Conservation (phyloP, 306 rosid genomes). For the Neltuma alba region DNA sequence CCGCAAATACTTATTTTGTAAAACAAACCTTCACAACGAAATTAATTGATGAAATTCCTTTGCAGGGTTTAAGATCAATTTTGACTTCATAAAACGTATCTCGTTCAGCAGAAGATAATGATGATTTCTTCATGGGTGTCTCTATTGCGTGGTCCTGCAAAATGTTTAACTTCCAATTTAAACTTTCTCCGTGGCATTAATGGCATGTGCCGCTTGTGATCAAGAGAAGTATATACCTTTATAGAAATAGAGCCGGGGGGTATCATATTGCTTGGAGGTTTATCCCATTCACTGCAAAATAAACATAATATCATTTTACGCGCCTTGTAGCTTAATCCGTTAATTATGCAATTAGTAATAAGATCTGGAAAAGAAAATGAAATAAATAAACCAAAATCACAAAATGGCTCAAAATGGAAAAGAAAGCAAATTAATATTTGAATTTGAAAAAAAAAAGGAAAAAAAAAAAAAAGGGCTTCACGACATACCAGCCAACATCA, state of each 20-base stretch:
- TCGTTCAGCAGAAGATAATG: conserved; percentile 45
- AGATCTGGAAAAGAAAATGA: neutral
- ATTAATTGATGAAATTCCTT: conserved; percentile 64
- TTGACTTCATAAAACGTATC: conserved; percentile 65
- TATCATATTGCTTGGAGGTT: conserved; percentile 73
- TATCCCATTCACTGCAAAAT: conserved; percentile 84
- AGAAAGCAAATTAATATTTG: conserved; percentile 3
- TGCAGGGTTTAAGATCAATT: conserved; percentile 56
- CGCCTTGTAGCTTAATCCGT: neutral
- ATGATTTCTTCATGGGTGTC: conserved; percentile 64
- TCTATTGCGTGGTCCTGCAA: conserved; percentile 85
- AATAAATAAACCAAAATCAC: conserved; percentile 10
- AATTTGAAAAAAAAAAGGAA: no score
- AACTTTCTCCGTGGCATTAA: conserved; percentile 32
- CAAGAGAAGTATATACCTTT: conserved; percentile 56
- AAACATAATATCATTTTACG: conserved; percentile 5
- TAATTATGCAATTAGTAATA: conserved; percentile 9
- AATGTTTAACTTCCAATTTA: conserved; percentile 28
- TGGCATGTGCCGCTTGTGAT: conserved; percentile 20
- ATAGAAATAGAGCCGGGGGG: conserved; percentile 69
- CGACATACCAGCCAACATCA: conserved; percentile 62
- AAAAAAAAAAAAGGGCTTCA: neutral
- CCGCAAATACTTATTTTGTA: conserved; percentile 34
- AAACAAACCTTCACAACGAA: conserved; percentile 79
- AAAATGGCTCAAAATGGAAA: conserved; percentile 6